Base-by-base conservation (phyloP, 2,329 filamentous ascomycete species). In the Bipolaris cookei region DNA sequence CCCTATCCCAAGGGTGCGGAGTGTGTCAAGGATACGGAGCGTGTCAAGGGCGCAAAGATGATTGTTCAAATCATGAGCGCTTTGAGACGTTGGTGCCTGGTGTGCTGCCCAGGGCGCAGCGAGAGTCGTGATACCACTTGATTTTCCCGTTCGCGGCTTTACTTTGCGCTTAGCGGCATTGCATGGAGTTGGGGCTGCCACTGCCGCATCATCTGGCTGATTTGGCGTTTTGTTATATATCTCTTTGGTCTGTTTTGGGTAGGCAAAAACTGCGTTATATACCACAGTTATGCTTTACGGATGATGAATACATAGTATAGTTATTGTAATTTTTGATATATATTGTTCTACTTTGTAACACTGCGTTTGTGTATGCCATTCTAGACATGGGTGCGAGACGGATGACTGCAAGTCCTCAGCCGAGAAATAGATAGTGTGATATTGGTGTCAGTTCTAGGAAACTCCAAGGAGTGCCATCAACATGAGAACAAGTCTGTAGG, bases 1-100 rank as follows among this genome's bases (percentile, higher is more conserved):
- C 44, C 80, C 80, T 25, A 73, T 75, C 8, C 64, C 68, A 8
- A 66, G 71, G 39, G 57, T 69, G 25, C 66, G 70, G 32, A 55
- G 52, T 28, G 73, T 74, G 6, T 66, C 68, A 6, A 65, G 71
- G 44, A 56, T 68, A 34, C 66, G 70, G 32, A 55, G 52, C 32
- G 73, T 74, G 10, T 66, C 68, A 8, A 65, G 71, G 45, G 56
- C 67, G 35, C 67, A 69, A 25, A 59, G 50, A 51, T 63, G 53
- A 61, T 44, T 16, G 18, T 11, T 23, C n/a, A 28, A 8, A 11
- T 10, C 4, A 28, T 37, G 39, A 30, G 8, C 6, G 30, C 30
- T 16, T 37, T 10, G 45, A 44, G 39, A 30, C 48, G 10, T 32
- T 44, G 25, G 43, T 56, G 28, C 25, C 4, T 46, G 18, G 39